Evolutionary conservation across 164 flowering plant species (phyloP), one percentile per base, ranked within the genome.

Genomic region (Aristolochia contorta): DNA sequence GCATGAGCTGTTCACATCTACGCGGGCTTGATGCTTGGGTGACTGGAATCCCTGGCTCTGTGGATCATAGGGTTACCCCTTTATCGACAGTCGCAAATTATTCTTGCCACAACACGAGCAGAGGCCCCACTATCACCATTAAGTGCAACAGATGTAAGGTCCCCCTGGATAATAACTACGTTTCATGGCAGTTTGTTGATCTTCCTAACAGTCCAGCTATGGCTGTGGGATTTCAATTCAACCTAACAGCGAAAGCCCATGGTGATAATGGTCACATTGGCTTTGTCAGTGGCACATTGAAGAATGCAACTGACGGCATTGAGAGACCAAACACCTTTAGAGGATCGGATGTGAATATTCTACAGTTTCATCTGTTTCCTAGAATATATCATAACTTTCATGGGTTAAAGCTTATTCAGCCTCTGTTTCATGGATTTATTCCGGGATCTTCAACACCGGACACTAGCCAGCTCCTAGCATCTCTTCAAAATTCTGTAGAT

Each of bases 141-240:
- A 78, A 58, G 47, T 94, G 99, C 75, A 75, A 32, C 54, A 78
- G 71, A 23, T 91, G 99, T 61, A 82, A 56, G 16, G 70, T 83
- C 19, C 61, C 59, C 56, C 74, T 59, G 23, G 99, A 94, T 60
- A 65, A 72, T 62, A 57, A 73, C 57, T 91, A 78, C 66, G 72
- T 87, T 64, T 84, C 97, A 0, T 94, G 99, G 99, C 81, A 79
- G 58, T 94, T 91, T 73, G 82, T 94, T 66, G 99, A 94, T 79
- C 78, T 94, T 52, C 96, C 96, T 14, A 82, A 74, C 70, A 69
- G 65, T 67, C 96, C 99, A 43, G 99, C 99, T 30, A 71, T 75
- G 67, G 97, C 97, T 20, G 91, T 94, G 62, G 99, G 97, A 55
- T 94, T 91, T 71, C 82, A 73, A 67, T 94, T 94, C 80, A 94